Percentiles rank a stretch among this genome's conserved stretches.
Evolutionary conservation across 352 stramenopile species (phyloP).

Genomic region (Pythium aristosporum): DNA sequence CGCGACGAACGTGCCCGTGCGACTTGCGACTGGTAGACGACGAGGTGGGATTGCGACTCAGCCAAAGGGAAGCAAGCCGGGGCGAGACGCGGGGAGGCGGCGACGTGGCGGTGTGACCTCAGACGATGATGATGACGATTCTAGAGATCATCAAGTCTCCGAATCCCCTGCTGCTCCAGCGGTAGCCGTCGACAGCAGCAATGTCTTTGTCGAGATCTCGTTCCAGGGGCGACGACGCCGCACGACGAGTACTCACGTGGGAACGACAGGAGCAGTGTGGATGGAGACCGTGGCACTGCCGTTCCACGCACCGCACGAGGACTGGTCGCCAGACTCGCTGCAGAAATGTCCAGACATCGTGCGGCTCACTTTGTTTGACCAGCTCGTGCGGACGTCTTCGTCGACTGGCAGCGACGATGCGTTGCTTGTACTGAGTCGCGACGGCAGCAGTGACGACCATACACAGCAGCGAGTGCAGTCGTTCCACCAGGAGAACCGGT

Average conservation of each 20-base stretch:
- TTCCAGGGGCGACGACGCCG: conserved; percentile 81
- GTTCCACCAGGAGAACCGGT: conserved; percentile 77
- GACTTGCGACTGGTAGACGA: conserved; percentile 21
- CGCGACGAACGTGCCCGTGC: conserved; percentile 70
- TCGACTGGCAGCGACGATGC: conserved; percentile 30
- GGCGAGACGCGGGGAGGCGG: neutral
- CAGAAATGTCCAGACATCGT: conserved; percentile 75
- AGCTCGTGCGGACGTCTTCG: conserved; percentile 46
- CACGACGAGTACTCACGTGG: conserved; percentile 42
- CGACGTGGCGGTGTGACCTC: neutral
- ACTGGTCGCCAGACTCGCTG: conserved; percentile 79
- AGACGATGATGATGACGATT: conserved; percentile 20
- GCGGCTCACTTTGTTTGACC: conserved; percentile 88
- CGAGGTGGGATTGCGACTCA: neutral
- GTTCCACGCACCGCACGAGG: conserved; percentile 78
- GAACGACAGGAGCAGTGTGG: conserved; percentile 71
- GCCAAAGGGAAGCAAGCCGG: conserved; percentile 1
- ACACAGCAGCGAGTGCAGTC: conserved; percentile 37
- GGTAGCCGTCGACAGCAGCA: conserved; percentile 14
- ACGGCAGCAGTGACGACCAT: conserved; percentile 19
- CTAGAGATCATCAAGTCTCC: neutral
- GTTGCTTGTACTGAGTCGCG: conserved; percentile 15
- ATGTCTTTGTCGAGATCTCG: conserved; percentile 77
- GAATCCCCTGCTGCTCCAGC: neutral
- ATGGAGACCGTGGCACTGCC: conserved; percentile 91